Evolutionary conservation across 805 yeast species (phyloP).

Genomic region (Lipomyces yamanashiensis): DNA sequence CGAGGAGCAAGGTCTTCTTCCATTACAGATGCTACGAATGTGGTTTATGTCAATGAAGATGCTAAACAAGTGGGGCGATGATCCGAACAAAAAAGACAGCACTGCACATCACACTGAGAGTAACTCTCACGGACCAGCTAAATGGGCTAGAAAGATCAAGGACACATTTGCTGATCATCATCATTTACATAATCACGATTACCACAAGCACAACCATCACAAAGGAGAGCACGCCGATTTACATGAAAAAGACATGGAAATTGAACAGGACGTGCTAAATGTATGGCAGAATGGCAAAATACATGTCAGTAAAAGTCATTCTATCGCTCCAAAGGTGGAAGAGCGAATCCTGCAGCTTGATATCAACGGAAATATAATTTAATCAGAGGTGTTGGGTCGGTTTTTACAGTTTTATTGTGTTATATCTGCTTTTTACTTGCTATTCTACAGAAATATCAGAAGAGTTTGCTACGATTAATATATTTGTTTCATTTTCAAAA

Average conservation of each 20-base stretch:
- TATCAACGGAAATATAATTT: neutral
- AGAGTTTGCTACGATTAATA: neutral
- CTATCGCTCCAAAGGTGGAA: conserved; percentile 27
- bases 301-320: neutral
- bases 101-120: neutral
- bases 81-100: neutral
- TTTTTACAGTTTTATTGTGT: too few species aligned
- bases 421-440: too few species aligned
- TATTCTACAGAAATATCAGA: neutral
- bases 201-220: neutral
- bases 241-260: conserved; percentile 17
- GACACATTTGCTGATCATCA: neutral
- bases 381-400: neutral
- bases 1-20: conserved; percentile 35
- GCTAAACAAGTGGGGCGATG: conserved; percentile 19
- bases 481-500: neutral
- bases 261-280: conserved; percentile 21
- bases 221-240: neutral
- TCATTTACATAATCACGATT: neutral
- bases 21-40: conserved; percentile 35
- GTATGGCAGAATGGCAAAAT: conserved; percentile 15
- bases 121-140: neutral
- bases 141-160: conserved; percentile 11
- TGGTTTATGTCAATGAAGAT: conserved; percentile 35
- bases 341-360: conserved; percentile 23